Percentiles rank a stretch among this genome's conserved stretches.
phyloP scores from a whole-genome alignment of 2,329 filamentous ascomycete species.

The Cladosporium sp. region DNA sequence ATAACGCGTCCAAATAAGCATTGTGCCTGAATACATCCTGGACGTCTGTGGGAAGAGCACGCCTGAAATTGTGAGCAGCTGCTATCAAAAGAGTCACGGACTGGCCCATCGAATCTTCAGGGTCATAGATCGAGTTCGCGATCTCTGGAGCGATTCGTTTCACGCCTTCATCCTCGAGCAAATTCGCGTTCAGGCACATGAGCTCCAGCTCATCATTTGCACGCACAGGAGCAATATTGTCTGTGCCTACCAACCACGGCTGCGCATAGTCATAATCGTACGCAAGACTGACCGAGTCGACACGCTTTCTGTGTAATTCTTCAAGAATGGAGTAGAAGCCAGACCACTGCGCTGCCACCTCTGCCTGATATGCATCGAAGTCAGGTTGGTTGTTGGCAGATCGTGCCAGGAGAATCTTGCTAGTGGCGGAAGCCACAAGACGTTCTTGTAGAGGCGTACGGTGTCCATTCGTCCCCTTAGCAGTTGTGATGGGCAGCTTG shows the following conservation, averaged over 20 bases:
- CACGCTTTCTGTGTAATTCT: conserved; percentile 80
- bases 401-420: conserved; percentile 63
- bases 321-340: conserved; percentile 81
- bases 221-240: conserved; percentile 73
- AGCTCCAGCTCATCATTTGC: conserved; percentile 66
- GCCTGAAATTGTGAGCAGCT: conserved; percentile 21
- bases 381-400: conserved; percentile 63
- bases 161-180: conserved; percentile 12
- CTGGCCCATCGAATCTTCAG: conserved; percentile 11
- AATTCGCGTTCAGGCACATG: conserved; percentile 61
- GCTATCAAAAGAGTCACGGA: conserved; percentile 17
- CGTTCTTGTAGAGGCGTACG: conserved; percentile 67
- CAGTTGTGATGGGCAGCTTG: conserved; percentile 33
- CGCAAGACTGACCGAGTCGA: conserved; percentile 73
- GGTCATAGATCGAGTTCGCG: conserved; percentile 10
- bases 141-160: conserved; percentile 12
- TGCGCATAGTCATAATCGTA: conserved; percentile 68
- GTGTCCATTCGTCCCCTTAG: conserved; percentile 41
- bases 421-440: conserved; percentile 67
- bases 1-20: conserved; percentile 3
- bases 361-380: conserved; percentile 68
- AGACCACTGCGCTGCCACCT: conserved; percentile 80
- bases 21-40: conserved; percentile 42
- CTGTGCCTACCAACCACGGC: conserved; percentile 80
- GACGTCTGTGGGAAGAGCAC: conserved; percentile 19